These are phyloP conservation scores for Oemleria cerasiformis DNA, from an alignment of 306 rosid genomes.

Conservation along the genomic window DNA sequence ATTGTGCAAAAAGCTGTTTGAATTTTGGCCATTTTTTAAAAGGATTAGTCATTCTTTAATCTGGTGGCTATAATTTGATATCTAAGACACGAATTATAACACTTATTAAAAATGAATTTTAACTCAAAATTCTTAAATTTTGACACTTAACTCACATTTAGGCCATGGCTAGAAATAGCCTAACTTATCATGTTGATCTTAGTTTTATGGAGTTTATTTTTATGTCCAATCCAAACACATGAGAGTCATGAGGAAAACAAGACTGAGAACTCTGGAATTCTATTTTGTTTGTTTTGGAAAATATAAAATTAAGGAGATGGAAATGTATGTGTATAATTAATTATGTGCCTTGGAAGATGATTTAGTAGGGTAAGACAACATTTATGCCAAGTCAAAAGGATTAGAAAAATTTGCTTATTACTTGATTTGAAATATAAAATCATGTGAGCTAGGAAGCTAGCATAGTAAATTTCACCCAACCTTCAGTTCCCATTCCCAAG, in stretches of 20 bases:
- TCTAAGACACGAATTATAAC: too few relatives aligned
- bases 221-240: neutral
- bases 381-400: slow-evolving; percentile 4
- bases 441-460: too few relatives aligned
- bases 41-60: too few relatives aligned
- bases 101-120: too few relatives aligned
- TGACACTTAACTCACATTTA: too few relatives aligned
- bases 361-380: slow-evolving; percentile 3
- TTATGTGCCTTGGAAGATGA: slow-evolving; percentile 7
- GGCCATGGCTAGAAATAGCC: too few relatives aligned
- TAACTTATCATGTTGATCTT: too few relatives aligned
- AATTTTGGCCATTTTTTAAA: too few relatives aligned
- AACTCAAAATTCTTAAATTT: too few relatives aligned
- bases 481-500: neutral
- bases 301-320: neutral
- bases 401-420: neutral
- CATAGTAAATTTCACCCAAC: slow-evolving; percentile 10
- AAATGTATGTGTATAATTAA: too few relatives aligned
- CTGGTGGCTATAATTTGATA: too few relatives aligned
- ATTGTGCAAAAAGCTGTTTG: too few relatives aligned
- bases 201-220: neutral
- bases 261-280: slow-evolving; percentile 17
- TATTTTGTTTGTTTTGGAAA: slow-evolving; percentile 7
- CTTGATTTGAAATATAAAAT: slow-evolving; percentile 9
- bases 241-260: neutral